Evolutionary conservation across 352 stramenopile genomes (phyloP).

Genomic region (Pythium grandisporangium): DNA sequence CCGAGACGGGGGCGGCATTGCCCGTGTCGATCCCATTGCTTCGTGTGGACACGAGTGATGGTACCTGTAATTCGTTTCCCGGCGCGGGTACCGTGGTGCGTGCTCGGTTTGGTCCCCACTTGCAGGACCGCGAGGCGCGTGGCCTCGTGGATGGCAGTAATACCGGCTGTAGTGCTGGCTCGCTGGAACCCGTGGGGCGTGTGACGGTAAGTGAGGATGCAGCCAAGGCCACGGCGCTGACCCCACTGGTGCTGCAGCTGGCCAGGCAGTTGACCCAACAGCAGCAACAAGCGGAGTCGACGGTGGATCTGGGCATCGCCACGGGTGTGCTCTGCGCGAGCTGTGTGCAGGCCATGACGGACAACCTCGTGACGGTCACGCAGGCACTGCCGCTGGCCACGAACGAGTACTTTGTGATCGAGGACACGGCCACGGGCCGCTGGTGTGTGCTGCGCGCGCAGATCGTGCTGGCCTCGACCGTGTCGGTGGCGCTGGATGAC

Average conservation of each 20-base stretch:
- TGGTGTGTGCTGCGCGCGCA: constrained; percentile 41
- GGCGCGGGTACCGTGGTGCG: constrained; percentile 18
- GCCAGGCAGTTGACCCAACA: constrained; percentile 9
- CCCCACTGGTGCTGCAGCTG: constrained; percentile 25
- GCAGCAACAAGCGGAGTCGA: constrained; percentile 15
- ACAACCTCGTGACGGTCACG: constrained; percentile 30
- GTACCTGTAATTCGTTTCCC: constrained; percentile 21
- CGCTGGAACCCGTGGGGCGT: constrained; percentile 29
- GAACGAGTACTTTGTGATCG: constrained; percentile 52
- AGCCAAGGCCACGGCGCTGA: constrained; percentile 22
- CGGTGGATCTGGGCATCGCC: constrained; percentile 18
- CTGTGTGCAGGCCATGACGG: constrained; percentile 50
- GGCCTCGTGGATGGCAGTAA: constrained; percentile 38
- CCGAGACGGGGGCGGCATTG: too few relatives aligned
- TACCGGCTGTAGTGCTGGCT: constrained; percentile 41
- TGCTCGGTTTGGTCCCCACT: constrained; percentile 34
- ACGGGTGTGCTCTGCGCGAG: constrained; percentile 31
- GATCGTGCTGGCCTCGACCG: not conserved
- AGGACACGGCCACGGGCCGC: constrained; percentile 19
- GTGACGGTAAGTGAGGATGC: constrained; percentile 26
- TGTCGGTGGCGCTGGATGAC: constrained; percentile 11
- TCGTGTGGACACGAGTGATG: constrained; percentile 10
- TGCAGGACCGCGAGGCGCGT: constrained; percentile 36
- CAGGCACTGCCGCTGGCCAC: constrained; percentile 14
- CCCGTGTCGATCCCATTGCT: constrained; percentile 33